Evolutionary conservation across 2,329 filamentous ascomycete genomes (phyloP).

Genomic region (Clonostachys rhizophaga): DNA sequence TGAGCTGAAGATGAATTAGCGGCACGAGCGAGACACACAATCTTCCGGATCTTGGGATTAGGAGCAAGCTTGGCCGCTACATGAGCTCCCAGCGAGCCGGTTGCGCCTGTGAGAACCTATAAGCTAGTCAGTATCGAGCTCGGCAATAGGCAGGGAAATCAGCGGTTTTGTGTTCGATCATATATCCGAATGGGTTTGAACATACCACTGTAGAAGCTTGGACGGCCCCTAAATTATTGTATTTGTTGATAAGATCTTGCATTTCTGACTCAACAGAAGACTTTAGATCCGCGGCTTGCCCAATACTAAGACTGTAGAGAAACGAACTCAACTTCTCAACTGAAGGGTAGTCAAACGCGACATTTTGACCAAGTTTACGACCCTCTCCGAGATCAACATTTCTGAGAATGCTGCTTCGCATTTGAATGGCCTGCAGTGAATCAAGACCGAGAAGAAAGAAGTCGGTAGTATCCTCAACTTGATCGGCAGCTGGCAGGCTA

Average conservation of each 20-base stretch:
- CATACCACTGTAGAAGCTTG: no score
- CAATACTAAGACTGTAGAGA: conserved; percentile 33
- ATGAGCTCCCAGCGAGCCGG: conserved; percentile 58
- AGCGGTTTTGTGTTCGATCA: no score
- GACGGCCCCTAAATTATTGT: conserved; percentile 1
- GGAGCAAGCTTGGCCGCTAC: conserved; percentile 51
- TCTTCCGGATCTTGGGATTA: conserved; percentile 43
- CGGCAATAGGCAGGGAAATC: background rate
- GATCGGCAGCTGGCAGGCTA: background rate
- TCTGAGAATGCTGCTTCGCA: conserved; percentile 46
- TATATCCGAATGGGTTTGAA: background rate
- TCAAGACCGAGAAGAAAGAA: conserved; percentile 56
- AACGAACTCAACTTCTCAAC: conserved; percentile 35
- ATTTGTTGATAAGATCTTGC: conserved; percentile 11
- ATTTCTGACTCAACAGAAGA: conserved; percentile 17
- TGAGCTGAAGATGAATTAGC: conserved; percentile 8
- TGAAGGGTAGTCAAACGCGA: conserved; percentile 53
- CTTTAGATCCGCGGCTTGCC: conserved; percentile 14
- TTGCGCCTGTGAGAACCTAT: conserved; percentile 52
- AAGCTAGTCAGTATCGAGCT: background rate
- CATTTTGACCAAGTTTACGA: conserved; percentile 43
- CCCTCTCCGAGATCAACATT: conserved; percentile 39
- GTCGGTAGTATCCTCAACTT: conserved; percentile 34
- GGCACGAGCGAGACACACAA: conserved; percentile 48
- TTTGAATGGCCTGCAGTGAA: conserved; percentile 51